These are phyloP conservation scores for Lentinula sp. DNA, from an alignment of 768 basidiomycete genomes.

Conservation along the genomic window DNA sequence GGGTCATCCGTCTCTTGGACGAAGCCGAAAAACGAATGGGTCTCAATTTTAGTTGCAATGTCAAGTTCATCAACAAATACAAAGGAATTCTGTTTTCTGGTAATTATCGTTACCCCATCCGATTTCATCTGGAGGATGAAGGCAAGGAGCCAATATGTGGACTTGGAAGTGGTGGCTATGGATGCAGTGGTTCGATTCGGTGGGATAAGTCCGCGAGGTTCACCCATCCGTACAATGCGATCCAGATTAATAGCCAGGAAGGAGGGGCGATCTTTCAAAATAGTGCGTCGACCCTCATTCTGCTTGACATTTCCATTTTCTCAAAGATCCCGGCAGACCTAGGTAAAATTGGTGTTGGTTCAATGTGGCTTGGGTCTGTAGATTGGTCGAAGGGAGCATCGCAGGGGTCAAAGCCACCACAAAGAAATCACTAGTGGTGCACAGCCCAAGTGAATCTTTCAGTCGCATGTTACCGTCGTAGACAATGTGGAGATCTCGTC, in stretches of 20 bases:
- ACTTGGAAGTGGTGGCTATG: neutral
- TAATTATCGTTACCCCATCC: neutral
- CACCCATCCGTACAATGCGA: neutral
- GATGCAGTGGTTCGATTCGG: neutral
- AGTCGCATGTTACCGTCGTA: no score
- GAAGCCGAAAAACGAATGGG: neutral
- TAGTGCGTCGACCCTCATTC: neutral
- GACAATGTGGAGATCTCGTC: no score
- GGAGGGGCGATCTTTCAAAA: neutral
- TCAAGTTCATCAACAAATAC: neutral
- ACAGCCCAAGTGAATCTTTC: no score
- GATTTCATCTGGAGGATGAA: neutral
- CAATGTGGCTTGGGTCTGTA: neutral
- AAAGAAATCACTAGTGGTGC: neutral
- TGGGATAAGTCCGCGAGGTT: neutral
- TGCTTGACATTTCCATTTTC: neutral
- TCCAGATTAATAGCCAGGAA: neutral
- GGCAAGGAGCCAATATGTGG: neutral
- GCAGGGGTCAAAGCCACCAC: neutral
- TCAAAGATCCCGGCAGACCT: neutral
- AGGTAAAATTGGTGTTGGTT: neutral
- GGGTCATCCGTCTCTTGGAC: neutral
- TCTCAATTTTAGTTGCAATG: neutral
- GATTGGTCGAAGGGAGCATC: neutral
- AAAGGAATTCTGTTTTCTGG: neutral